Percentiles rank a stretch among this genome's conserved stretches.
phyloP scores from a whole-genome alignment of 306 rosid genomes.

The Medicago arabica region DNA sequence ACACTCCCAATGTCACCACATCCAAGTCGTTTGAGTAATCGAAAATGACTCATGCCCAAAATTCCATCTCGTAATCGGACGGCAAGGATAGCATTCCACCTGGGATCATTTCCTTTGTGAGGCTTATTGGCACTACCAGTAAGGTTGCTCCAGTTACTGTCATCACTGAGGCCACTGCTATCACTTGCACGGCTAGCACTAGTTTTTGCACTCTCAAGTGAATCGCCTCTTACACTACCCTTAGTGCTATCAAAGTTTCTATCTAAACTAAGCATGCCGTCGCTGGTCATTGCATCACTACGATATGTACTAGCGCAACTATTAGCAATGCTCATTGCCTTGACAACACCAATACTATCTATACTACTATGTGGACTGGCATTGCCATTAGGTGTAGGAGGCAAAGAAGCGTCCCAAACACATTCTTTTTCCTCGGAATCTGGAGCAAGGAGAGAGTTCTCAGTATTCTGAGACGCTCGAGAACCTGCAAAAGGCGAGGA shows the following conservation, averaged over 20 bases:
- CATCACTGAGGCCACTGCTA: slow-evolving; percentile 97
- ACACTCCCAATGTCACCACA: slow-evolving; percentile 99
- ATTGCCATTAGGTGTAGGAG: slow-evolving; percentile 99
- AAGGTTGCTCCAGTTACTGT: slow-evolving; percentile 96
- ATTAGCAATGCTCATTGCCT: slow-evolving; percentile 91
- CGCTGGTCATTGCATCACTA: slow-evolving; percentile 81
- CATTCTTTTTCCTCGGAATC: slow-evolving; percentile 95
- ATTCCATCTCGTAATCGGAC: slow-evolving; percentile 90
- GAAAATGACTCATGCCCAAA: slow-evolving; percentile 97
- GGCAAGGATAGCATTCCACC: slow-evolving; percentile 99
- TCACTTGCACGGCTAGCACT: slow-evolving; percentile 91
- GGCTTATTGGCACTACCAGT: slow-evolving; percentile 99
- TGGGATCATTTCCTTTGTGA: slow-evolving; percentile 98
- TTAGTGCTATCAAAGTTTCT: slow-evolving; percentile 81
- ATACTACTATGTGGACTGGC: slow-evolving; percentile 97
- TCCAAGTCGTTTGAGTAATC: slow-evolving; percentile 90
- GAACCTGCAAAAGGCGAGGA: slow-evolving; percentile 63
- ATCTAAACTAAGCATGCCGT: slow-evolving; percentile 90
- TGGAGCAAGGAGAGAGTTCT: slow-evolving; percentile 63
- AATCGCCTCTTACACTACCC: slow-evolving; percentile 90
- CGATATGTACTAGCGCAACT: slow-evolving; percentile 91
- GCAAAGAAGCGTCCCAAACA: slow-evolving; percentile 99
- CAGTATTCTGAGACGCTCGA: slow-evolving; percentile 73
- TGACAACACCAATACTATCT: slow-evolving; percentile 87
- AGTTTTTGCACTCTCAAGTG: slow-evolving; percentile 96